Percentiles rank a stretch among this genome's conserved stretches.
These are phyloP conservation scores for Paradendryphiella salina DNA, from an alignment of 2,329 filamentous ascomycete species.

Conservation along the genomic window DNA sequence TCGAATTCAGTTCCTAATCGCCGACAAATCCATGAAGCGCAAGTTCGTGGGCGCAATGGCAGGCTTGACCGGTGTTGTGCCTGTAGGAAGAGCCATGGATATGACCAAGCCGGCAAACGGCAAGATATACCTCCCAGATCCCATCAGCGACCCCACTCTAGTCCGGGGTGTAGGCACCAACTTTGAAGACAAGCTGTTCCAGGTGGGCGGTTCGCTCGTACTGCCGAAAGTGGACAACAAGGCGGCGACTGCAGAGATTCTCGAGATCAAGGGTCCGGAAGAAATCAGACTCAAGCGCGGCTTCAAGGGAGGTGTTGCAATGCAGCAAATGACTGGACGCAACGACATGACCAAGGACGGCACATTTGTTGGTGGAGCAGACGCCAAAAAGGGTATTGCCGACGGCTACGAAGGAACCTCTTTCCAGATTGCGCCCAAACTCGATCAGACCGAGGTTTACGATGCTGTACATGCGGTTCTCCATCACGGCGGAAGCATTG, in stretches of 20 bases:
- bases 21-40: constrained; percentile 91
- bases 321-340: constrained; percentile 80
- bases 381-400: constrained; percentile 56
- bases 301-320: constrained; percentile 74
- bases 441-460: constrained; percentile 92
- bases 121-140: constrained; percentile 85
- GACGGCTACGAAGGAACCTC: constrained; percentile 72
- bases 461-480: constrained; percentile 87
- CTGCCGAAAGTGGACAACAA: constrained; percentile 81
- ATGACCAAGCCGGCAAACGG: constrained; percentile 78
- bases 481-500: constrained; percentile 81
- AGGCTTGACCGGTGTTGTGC: constrained; percentile 81
- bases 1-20: constrained; percentile 88
- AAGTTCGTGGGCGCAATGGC: constrained; percentile 87
- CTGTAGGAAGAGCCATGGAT: constrained; percentile 92
- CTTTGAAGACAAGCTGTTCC: constrained; percentile 64
- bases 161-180: constrained; percentile 79
- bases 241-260: constrained; percentile 81
- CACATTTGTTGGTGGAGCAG: constrained; percentile 59
- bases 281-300: constrained; percentile 85
- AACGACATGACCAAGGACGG: constrained; percentile 71
- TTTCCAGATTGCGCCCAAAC: constrained; percentile 88
- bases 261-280: constrained; percentile 75
- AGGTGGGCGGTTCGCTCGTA: constrained; percentile 75
- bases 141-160: constrained; percentile 79